Evolutionary conservation across 2,329 filamentous ascomycete genomes (phyloP).

Genomic region (Phaeosphaeriaceae sp.): DNA sequence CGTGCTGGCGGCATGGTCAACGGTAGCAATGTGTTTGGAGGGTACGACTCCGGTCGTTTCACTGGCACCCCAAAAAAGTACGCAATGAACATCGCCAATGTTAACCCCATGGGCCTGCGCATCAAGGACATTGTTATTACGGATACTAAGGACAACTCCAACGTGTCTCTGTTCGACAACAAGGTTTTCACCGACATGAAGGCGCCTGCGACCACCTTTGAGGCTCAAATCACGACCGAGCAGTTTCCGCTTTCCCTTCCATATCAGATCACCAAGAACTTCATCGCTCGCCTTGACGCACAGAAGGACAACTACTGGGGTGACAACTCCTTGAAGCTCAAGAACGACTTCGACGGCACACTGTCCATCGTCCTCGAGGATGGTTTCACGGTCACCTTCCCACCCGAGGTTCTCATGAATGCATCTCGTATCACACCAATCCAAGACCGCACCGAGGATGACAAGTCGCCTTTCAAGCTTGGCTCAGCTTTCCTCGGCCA

Average conservation of each 20-base stretch:
- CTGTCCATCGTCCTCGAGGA: constrained; percentile 52
- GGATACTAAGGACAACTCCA: constrained; percentile 33
- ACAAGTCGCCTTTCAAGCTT: constrained; percentile 46
- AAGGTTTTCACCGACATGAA: constrained; percentile 41
- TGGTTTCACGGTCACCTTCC: constrained; percentile 51
- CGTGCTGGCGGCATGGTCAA: constrained; percentile 52
- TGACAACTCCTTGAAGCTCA: constrained; percentile 49
- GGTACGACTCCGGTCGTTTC: constrained; percentile 55
- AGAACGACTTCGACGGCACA: constrained; percentile 47
- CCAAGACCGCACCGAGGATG: constrained; percentile 37
- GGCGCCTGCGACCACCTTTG: constrained; percentile 41
- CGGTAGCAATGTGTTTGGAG: constrained; percentile 54
- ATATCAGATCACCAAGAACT: constrained; percentile 50
- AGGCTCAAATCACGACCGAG: constrained; percentile 53
- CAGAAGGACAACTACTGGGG: constrained; percentile 47
- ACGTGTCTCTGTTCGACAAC: constrained; percentile 47
- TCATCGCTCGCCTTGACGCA: constrained; percentile 46
- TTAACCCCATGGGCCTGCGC: constrained; percentile 48
- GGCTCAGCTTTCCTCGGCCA: constrained; percentile 52
- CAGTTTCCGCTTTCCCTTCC: constrained; percentile 54
- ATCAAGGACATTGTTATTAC: constrained; percentile 52
- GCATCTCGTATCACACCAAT: constrained; percentile 49
- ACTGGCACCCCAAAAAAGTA: constrained; percentile 44
- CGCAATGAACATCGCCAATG: constrained; percentile 36
- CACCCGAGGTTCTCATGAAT: constrained; percentile 48